Base-by-base conservation (phyloP, 495 filamentous ascomycete species). In the Trichoderma erinaceum region DNA sequence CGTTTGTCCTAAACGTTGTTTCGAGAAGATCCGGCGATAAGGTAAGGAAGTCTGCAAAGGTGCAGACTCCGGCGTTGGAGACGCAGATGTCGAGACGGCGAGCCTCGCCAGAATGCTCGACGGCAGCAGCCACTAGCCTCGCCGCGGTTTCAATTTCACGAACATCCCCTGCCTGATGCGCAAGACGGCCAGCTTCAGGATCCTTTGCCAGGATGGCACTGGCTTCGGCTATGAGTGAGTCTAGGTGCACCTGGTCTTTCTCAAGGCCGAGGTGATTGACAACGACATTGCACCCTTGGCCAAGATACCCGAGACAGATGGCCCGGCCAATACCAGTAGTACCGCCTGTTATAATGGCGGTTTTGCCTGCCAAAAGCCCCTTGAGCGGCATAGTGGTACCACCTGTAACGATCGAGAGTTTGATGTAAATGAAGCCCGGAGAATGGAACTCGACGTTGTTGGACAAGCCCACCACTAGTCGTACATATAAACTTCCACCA, bases 51-150 rank as follows among this genome's bases (percentile, higher is more conserved):
- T 92, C 89, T 29, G 87, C 87, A 75, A 96, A 96, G 69, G 89
- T 80, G 80, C 91, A 96, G 41, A 96, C 84, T 2, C 93, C 92
- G 0, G 93, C 93, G 79, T 97, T 97, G 76, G 86, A 89, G 3
- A 97, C 89, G 76, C 93, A 93, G 3, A 96, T 82, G 75, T 96
- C 91, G 0, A 96, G 74, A 1, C 85, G 80, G 0, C 77, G 41
- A 21, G 65, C 75, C 0, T 70, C 27, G 0, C 80, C 78, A 72
- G 89, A 96, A 0, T 70, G 71, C 32, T 82, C 73, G 0, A 90
- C 85, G 0, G 87, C 86, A 66, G 80, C 78, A 21, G 78, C 67
- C 25, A 92, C 83, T 16, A 93, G 82, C 1, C 77, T 72, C 2
- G 76, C 73, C 8, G 88, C 87, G 0, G 90, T 92, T 23, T 83